phyloP scores from a whole-genome alignment of 768 basidiomycete genomes.

The Phanerochaete sordida region DNA sequence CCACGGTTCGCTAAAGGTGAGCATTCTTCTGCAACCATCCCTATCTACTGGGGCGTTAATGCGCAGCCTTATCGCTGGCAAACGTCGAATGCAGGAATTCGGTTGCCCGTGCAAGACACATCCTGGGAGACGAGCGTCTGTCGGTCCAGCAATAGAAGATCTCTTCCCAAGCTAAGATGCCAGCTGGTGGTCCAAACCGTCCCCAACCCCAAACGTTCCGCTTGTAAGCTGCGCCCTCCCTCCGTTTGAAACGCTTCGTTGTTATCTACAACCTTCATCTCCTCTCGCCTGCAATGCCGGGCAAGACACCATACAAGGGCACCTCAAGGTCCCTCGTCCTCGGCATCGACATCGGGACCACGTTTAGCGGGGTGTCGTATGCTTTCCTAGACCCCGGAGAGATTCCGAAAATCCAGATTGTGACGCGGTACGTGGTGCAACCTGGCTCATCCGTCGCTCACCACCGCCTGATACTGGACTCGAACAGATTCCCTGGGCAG shows the following conservation, averaged over 20 bases:
- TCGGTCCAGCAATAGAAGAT: no score
- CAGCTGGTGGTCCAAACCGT: no score
- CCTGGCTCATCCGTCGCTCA: not conserved
- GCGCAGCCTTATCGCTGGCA: no score
- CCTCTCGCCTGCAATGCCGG: not conserved
- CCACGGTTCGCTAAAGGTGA: not conserved
- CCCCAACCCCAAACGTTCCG: not conserved
- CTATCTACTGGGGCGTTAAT: no score
- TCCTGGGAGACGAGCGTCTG: no score
- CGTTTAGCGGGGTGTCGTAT: constrained; percentile 48
- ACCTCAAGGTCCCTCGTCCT: constrained; percentile 1
- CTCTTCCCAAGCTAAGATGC: no score
- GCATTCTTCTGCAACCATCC: not conserved
- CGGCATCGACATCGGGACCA: constrained; percentile 49
- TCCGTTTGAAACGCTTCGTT: not conserved
- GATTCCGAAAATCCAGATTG: constrained; percentile 45
- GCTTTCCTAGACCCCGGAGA: constrained; percentile 35
- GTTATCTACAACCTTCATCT: not conserved
- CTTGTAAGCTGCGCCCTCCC: not conserved
- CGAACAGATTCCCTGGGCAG: constrained; percentile 36
- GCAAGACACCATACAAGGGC: not conserved
- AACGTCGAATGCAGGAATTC: no score
- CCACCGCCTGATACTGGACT: not conserved
- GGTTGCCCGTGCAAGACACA: no score
- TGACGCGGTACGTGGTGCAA: constrained; percentile 20